These are phyloP conservation scores for Epichloe festucae DNA, from an alignment of 2,329 filamentous ascomycete species.

Conservation along the genomic window DNA sequence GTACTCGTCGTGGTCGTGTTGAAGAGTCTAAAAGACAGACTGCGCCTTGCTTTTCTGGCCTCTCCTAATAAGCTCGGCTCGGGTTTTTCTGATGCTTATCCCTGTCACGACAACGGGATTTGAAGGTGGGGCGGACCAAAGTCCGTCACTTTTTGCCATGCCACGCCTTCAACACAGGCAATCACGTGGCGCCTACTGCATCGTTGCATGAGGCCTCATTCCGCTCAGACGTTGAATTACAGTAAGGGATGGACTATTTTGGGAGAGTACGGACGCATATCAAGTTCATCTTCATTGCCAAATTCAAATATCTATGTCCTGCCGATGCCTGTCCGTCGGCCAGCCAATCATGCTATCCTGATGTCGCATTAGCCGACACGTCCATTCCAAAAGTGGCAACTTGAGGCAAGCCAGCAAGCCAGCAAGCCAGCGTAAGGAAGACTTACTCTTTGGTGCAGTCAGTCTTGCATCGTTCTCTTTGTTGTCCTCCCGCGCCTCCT, in stretches of 20 bases:
- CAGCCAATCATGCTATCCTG: neutral
- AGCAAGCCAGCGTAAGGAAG: neutral
- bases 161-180: neutral
- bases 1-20: neutral
- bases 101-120: conserved; percentile 3
- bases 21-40: neutral
- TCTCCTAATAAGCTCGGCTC: neutral
- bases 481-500: conserved; percentile 80
- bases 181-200: neutral
- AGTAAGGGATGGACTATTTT: no score
- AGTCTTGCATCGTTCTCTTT: conserved; percentile 64
- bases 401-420: neutral
- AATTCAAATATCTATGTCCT: neutral
- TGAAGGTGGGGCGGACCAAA: conserved; percentile 1
- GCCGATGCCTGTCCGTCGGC: neutral
- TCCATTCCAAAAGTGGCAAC: neutral
- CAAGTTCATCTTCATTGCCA: no score
- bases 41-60: conserved; percentile 1
- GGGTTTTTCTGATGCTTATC: neutral
- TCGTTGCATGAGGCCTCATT: no score
- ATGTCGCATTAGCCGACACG: neutral
- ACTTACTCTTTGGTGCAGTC: conserved; percentile 29
- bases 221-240: no score
- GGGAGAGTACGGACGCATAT: no score
- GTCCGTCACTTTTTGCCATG: no score